These are phyloP conservation scores for Cytospora chrysosperma DNA, from an alignment of 2,329 filamentous ascomycete genomes.

Conservation along the genomic window DNA sequence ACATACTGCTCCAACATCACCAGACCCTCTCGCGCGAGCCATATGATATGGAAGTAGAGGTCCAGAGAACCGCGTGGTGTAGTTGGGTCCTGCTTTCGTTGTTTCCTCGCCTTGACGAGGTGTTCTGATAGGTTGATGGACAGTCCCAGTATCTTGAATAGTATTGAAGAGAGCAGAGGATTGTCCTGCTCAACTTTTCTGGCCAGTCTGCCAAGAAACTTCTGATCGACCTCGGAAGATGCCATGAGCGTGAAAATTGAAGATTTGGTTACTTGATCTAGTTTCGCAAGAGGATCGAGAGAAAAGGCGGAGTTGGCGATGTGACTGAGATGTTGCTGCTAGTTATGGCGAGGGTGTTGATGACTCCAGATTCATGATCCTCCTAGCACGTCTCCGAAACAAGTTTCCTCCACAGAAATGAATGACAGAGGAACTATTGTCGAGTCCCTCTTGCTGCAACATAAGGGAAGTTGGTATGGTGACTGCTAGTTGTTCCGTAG, in stretches of 20 bases:
- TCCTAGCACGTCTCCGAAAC: not conserved
- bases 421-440: conserved; percentile 9
- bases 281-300: not conserved
- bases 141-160: conserved; percentile 89
- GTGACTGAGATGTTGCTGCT: not conserved
- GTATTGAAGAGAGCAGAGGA: conserved; percentile 73
- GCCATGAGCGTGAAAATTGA: conserved; percentile 62
- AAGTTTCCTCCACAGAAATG: conserved; percentile 13
- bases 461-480: conserved; percentile 21
- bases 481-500: not conserved
- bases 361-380: conserved; percentile 6
- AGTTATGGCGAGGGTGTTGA: not conserved
- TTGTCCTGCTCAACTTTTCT: conserved; percentile 75
- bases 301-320: not conserved
- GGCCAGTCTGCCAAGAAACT: conserved; percentile 88
- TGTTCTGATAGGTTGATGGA: conserved; percentile 85
- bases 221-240: conserved; percentile 95
- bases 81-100: conserved; percentile 78
- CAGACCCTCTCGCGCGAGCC: conserved; percentile 89
- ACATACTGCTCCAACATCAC: conserved; percentile 86
- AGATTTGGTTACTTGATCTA: conserved; percentile 7
- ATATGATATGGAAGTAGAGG: conserved; percentile 85
- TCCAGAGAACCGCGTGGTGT: conserved; percentile 76
- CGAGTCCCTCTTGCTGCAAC: conserved; percentile 11
- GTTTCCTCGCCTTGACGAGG: conserved; percentile 77